Percentiles rank a stretch among this genome's conserved stretches.
phyloP scores from a whole-genome alignment of 2,329 filamentous ascomycete genomes.

The Calycina herbarum region DNA sequence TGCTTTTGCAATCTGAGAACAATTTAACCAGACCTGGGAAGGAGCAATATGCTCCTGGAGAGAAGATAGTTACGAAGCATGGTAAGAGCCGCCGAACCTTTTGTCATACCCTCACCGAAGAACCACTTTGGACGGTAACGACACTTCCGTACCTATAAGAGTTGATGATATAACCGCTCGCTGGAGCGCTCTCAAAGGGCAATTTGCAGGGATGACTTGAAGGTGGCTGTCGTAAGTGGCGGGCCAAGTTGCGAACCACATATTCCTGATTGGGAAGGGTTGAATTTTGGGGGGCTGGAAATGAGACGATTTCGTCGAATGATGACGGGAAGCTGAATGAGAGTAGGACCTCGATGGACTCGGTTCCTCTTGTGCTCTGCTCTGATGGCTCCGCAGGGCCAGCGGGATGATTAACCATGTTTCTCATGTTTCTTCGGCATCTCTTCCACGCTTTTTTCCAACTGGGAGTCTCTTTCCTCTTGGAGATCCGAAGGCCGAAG shows the following conservation, averaged over 20 bases:
- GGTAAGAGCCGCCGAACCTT: background rate
- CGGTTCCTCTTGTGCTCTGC: too few relatives aligned
- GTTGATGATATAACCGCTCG: background rate
- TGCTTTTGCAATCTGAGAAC: background rate
- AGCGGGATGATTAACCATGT: slow-evolving; percentile 1
- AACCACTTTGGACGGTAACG: background rate
- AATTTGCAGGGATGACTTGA: background rate
- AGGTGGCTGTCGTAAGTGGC: background rate
- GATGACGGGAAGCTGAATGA: too few relatives aligned
- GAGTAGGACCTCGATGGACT: too few relatives aligned
- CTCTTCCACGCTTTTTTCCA: background rate
- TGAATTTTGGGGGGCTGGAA: background rate
- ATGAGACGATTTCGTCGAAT: background rate
- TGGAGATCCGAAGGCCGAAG: background rate
- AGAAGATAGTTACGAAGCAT: background rate
- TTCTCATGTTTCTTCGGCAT: background rate
- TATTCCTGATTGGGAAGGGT: background rate
- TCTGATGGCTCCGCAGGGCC: background rate
- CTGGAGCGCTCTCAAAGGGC: background rate
- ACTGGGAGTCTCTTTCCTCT: background rate
- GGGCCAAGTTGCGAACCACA: background rate
- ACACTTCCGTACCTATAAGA: slow-evolving; percentile 2
- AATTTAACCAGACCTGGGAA: background rate
- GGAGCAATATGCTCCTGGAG: background rate
- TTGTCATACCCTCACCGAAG: background rate